phyloP scores from a whole-genome alignment of 148 eudicot species.

The Heliosperma pusillum region DNA sequence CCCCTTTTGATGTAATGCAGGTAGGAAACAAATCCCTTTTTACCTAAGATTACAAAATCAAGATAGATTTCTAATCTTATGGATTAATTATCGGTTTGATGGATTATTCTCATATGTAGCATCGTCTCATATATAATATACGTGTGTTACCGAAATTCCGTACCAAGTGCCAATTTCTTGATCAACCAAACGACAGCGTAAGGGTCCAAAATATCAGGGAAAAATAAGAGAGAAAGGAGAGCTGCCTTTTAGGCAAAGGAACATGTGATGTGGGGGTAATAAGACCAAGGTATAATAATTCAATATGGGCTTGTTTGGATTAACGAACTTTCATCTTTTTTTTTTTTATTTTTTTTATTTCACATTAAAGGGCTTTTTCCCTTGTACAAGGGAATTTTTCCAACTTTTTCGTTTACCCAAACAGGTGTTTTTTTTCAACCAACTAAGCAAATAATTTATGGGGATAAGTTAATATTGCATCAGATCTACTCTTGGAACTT shows the following conservation, averaged over 20 bases:
- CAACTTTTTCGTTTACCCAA: conserved; percentile 17
- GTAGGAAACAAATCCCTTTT: conserved; percentile 28
- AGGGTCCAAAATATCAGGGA: conserved; percentile 12
- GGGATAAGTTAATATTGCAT: conserved; percentile 6
- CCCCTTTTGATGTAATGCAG: conserved; percentile 15
- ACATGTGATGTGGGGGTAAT: conserved; percentile 45
- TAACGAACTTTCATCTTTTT: conserved; percentile 12
- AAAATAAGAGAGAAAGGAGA: conserved; percentile 6
- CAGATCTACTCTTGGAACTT: conserved; percentile 20
- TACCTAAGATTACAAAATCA: conserved; percentile 23
- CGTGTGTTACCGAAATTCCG: too few relatives aligned
- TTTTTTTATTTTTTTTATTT: neutral
- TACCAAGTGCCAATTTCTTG: neutral
- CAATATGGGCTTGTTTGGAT: conserved; percentile 35
- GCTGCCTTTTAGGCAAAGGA: conserved; percentile 30
- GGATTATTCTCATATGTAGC: too few relatives aligned
- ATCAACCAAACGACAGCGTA: conserved; percentile 4
- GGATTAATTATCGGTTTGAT: too few relatives aligned
- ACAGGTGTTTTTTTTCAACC: conserved; percentile 11
- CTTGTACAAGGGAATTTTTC: conserved; percentile 12
- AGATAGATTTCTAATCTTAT: too few relatives aligned
- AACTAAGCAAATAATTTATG: neutral
- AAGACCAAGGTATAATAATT: conserved; percentile 36
- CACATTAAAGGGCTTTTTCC: neutral
- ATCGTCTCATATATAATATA: too few relatives aligned